These are phyloP conservation scores for Cerioporus squamosus DNA, from an alignment of 1,284 basidiomycete species.

Conservation along the genomic window DNA sequence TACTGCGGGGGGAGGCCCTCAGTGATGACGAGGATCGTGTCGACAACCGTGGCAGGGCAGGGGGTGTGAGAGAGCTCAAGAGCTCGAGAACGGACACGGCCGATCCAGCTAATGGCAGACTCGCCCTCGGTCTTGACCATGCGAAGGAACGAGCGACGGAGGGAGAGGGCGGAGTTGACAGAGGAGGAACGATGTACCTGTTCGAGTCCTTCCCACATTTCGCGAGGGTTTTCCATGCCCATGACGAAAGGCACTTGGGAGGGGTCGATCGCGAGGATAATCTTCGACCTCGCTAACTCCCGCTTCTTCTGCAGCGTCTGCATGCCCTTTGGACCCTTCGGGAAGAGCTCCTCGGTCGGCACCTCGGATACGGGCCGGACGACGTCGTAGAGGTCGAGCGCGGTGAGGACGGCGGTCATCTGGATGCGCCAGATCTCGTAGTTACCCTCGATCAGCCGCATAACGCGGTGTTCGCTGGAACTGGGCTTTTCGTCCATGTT, in stretches of 20 bases:
- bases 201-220: not conserved
- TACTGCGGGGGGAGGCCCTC: not conserved
- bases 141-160: not conserved
- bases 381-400: no score
- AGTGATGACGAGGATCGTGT: not conserved
- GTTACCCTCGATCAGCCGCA: no score
- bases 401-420: no score
- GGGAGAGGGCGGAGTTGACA: not conserved
- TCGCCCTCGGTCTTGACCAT: not conserved
- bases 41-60: not conserved
- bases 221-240: not conserved
- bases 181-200: not conserved
- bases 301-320: not conserved
- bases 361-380: no score
- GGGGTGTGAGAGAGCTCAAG: not conserved
- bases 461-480: no score
- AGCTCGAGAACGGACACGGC: not conserved
- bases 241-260: not conserved
- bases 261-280: not conserved
- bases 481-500: no score
- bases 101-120: not conserved
- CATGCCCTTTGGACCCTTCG: no score
- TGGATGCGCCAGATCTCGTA: no score
- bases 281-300: not conserved
- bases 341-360: no score